Base-by-base conservation (phyloP, 179 eudicot species). In the Gypsophila paniculata region DNA sequence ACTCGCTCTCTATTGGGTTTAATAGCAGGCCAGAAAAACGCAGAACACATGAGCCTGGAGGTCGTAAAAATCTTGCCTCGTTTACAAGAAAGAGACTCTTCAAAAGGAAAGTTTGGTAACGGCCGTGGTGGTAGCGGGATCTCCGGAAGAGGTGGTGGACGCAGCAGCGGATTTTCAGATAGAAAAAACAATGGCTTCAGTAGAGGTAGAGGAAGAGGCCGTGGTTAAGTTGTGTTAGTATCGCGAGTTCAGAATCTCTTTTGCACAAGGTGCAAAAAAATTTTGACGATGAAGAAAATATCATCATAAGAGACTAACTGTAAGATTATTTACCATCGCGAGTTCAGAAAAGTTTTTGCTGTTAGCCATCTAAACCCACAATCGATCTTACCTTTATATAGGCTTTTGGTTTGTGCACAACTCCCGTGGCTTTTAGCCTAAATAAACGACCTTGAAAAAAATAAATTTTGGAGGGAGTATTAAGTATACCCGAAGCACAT, bases 1-100 rank as follows among this genome's bases (percentile, higher is more conserved):
- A 29, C 34, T 52, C 10, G 8, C 36, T 53, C 8, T n/a, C 12
- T 0, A 21, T 78, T 26, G 15, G 8, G 23, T 42, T 46, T 66
- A 52, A 65, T 21, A 15, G 63, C 84, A 87, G 93, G 88, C 54
- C 82, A 80, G 74, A 80, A 87, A 68, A 93, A 80, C 82, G 93
- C 96, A n/a, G 84, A 84, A 42, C 82, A 83, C 63, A 89, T 86
- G 76, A 93, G 84, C 71, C 68, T 93, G 61, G 87, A 85, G 76
- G 96, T 89, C 52, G 87, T 93, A 62, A 81, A 82, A 77, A 59
- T 69, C 68, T 72, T 93, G 80, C 98, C 97, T 34, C 74, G 32
- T 19, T 74, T 93, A 77, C 91, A 91, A 79, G 90, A 85, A 72
- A 86, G 78, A 71, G 98, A 89, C 0, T 67, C 69, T 23, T 61